A percentile compares a stretch with the other conserved stretches of the same genome.
Evolutionary conservation across 2,329 filamentous ascomycete species (phyloP).

Genomic region (Madurella mycetomatis): DNA sequence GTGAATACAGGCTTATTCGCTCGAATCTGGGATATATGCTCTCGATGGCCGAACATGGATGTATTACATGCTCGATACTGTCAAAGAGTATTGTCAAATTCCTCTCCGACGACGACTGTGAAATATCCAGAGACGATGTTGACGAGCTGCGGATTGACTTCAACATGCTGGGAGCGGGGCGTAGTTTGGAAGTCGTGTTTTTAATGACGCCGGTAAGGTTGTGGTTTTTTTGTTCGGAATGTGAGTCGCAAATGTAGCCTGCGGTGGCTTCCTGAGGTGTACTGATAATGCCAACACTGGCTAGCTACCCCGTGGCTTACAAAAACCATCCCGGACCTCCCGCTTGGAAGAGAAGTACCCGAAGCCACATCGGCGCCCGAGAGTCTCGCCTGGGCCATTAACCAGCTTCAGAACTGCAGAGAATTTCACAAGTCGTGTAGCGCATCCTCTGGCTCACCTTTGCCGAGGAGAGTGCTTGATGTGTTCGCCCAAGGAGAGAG

Average conservation of each 20-base stretch:
- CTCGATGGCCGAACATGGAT: constrained; percentile 3
- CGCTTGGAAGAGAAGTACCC: constrained; percentile 3
- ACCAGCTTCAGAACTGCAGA: constrained; percentile 9
- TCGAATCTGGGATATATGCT: constrained; percentile 8
- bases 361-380: constrained; percentile 3
- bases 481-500: background rate
- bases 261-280: background rate
- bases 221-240: constrained; percentile 11
- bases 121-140: background rate
- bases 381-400: constrained; percentile 11
- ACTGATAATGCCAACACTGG: background rate
- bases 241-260: background rate
- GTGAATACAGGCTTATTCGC: constrained; percentile 3
- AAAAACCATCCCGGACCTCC: constrained; percentile 14
- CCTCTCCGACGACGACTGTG: background rate
- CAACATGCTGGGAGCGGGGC: constrained; percentile 4
- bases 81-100: constrained; percentile 8
- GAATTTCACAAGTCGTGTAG: constrained; percentile 5
- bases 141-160: constrained; percentile 12
- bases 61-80: constrained; percentile 8
- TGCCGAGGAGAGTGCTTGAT: constrained; percentile 17
- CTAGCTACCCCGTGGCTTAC: constrained; percentile 6
- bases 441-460: background rate
- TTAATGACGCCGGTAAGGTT: constrained; percentile 8
- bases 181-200: constrained; percentile 11